A percentile compares a stretch with the other conserved stretches of the same genome.
Conservation (phyloP, 2,329 filamentous ascomycete genomes). For the Paracamarosporium sp. region DNA sequence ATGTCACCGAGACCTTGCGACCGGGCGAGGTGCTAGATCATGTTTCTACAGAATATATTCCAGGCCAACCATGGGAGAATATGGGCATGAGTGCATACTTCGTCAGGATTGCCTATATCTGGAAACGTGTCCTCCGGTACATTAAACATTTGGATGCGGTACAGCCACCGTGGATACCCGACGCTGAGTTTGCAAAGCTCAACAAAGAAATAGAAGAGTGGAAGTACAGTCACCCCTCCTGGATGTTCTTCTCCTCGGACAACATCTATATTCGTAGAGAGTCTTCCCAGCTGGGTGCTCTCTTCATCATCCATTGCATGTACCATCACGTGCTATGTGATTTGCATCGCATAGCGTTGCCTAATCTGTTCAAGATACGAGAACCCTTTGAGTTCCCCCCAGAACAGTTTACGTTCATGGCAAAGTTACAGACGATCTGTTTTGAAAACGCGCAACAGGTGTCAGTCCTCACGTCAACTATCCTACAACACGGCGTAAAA, state of each 20-base stretch:
- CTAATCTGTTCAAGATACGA: conserved; percentile 39
- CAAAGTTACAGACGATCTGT: conserved; percentile 33
- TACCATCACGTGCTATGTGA: conserved; percentile 43
- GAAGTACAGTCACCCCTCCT: conserved; percentile 37
- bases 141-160: conserved; percentile 42
- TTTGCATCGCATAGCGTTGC: conserved; percentile 38
- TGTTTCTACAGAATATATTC: conserved; percentile 29
- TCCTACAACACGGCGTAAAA: conserved; percentile 39
- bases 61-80: conserved; percentile 37
- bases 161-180: conserved; percentile 35
- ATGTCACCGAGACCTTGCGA: conserved; percentile 35
- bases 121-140: conserved; percentile 39
- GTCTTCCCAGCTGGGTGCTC: conserved; percentile 39
- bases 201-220: conserved; percentile 34
- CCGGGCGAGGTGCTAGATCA: conserved; percentile 33
- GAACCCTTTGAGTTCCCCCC: conserved; percentile 37
- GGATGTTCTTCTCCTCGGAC: conserved; percentile 40
- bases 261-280: conserved; percentile 44
- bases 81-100: conserved; percentile 42
- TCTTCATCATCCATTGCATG: conserved; percentile 43
- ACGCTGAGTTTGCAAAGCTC: conserved; percentile 34
- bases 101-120: conserved; percentile 40
- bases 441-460: conserved; percentile 41
- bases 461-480: conserved; percentile 33
- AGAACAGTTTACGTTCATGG: conserved; percentile 31